These are phyloP conservation scores for Canavalia ensiformis DNA, from an alignment of 306 rosid genomes.

Conservation along the genomic window DNA sequence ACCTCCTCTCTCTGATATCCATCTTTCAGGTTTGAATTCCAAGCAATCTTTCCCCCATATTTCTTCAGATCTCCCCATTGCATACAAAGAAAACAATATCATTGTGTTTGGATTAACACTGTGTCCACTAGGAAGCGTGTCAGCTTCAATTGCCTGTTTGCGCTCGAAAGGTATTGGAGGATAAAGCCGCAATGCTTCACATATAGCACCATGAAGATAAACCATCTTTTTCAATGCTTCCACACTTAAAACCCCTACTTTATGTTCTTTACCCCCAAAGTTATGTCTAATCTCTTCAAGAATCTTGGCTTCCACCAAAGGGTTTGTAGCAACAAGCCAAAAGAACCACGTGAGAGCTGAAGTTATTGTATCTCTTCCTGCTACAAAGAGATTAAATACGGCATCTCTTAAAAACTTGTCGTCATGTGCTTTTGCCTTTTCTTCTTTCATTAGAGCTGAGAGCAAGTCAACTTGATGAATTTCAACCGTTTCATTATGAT, in stretches of 20 bases:
- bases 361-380: conserved; percentile 36
- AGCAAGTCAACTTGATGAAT: conserved; percentile 43
- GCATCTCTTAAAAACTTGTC: conserved; percentile 47
- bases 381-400: conserved; percentile 32
- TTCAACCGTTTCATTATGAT: not conserved
- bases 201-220: conserved; percentile 62
- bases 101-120: not conserved
- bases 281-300: conserved; percentile 52
- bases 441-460: conserved; percentile 43
- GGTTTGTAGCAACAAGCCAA: conserved; percentile 52
- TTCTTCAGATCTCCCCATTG: conserved; percentile 63
- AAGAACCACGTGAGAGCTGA: conserved; percentile 41
- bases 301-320: conserved; percentile 53
- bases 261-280: not conserved
- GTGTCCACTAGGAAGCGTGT: conserved; percentile 70
- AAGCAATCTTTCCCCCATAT: conserved; percentile 66
- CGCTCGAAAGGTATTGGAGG: conserved; percentile 61
- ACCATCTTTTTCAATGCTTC: conserved; percentile 52
- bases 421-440: not conserved
- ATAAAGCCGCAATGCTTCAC: conserved; percentile 60
- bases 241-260: not conserved
- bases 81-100: conserved; percentile 52
- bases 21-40: conserved; percentile 75
- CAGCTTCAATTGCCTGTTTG: conserved; percentile 37
- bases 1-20: conserved; percentile 58